A percentile compares a stretch with the other conserved stretches of the same genome.
Evolutionary conservation across 495 filamentous ascomycete species (phyloP).

Genomic region (Astrothelium macrocarpum): DNA sequence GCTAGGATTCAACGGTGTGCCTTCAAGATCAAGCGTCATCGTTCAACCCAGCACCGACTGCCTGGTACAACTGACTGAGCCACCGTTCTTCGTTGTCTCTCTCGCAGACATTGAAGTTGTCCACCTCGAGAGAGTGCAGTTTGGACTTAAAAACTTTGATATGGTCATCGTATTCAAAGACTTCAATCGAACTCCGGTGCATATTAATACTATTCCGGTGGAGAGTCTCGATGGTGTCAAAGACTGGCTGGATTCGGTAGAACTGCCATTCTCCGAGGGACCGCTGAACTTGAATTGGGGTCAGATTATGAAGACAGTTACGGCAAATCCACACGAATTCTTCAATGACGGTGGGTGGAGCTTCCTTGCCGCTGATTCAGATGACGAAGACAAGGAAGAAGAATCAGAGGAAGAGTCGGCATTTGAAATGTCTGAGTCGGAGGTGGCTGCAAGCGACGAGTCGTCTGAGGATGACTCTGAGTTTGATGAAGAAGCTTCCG

Average conservation of each 20-base stretch:
- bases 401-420: constrained; percentile 74
- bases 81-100: constrained; percentile 89
- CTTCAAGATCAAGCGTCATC: constrained; percentile 85
- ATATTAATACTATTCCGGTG: constrained; percentile 97
- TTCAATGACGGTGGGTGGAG: constrained; percentile 93
- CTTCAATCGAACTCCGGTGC: constrained; percentile 73
- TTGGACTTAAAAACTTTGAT: constrained; percentile 98
- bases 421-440: constrained; percentile 81
- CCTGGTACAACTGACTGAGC: constrained; percentile 94
- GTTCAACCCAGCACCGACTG: constrained; percentile 96
- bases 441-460: constrained; percentile 68
- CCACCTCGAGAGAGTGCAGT: constrained; percentile 94
- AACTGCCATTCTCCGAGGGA: constrained; percentile 89
- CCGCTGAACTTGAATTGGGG: constrained; percentile 97
- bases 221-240: constrained; percentile 91
- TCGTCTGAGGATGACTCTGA: constrained; percentile 82
- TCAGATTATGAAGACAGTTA: constrained; percentile 99
- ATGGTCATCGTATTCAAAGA: constrained; percentile 97
- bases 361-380: constrained; percentile 79
- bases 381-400: constrained; percentile 68
- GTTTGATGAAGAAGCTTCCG: constrained; percentile 84
- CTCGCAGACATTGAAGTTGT: constrained; percentile 93
- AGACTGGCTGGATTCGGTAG: constrained; percentile 92
- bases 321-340: constrained; percentile 85
- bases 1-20: constrained; percentile 93